phyloP scores from a whole-genome alignment of 2,329 filamentous ascomycete genomes.

The Diaporthe ilicicola region DNA sequence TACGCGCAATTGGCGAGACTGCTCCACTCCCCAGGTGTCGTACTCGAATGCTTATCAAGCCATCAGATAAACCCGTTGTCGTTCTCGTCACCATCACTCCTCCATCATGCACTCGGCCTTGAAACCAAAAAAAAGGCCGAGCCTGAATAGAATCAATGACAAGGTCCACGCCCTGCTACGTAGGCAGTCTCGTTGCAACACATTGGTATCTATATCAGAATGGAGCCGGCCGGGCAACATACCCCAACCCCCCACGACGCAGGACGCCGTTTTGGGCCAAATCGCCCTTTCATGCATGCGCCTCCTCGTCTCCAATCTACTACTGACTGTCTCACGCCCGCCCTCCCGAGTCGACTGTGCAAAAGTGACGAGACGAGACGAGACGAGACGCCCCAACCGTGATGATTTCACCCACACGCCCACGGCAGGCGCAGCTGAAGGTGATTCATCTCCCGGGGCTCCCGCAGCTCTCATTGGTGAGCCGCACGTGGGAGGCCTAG shows the following conservation, averaged over 20 bases:
- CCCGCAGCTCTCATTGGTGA: conserved; percentile 10
- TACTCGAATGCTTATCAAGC: conserved; percentile 16
- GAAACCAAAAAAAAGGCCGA: too few species aligned
- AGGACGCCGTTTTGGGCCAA: conserved; percentile 21
- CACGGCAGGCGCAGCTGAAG: conserved; percentile 25
- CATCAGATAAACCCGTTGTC: conserved; percentile 18
- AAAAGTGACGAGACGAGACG: too few species aligned
- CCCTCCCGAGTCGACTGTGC: neutral
- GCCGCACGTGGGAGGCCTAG: conserved; percentile 29
- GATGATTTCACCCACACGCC: conserved; percentile 5
- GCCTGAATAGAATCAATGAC: conserved; percentile 11
- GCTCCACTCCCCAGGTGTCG: conserved; percentile 14
- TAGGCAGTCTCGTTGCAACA: neutral
- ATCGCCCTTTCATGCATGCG: conserved; percentile 27
- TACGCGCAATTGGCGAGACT: conserved; percentile 31
- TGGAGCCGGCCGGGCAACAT: conserved; percentile 20
- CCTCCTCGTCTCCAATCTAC: conserved; percentile 6
- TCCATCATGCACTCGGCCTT: conserved; percentile 8
- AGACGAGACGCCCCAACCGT: neutral
- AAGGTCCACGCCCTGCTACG: neutral
- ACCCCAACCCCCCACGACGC: conserved; percentile 27
- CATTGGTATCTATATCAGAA: conserved; percentile 1
- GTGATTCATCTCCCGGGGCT: conserved; percentile 26
- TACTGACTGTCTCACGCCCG: neutral
- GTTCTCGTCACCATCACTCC: conserved; percentile 11